phyloP scores from a whole-genome alignment of 2,329 filamentous ascomycete genomes.

The Phyllosticta citribraziliensis region DNA sequence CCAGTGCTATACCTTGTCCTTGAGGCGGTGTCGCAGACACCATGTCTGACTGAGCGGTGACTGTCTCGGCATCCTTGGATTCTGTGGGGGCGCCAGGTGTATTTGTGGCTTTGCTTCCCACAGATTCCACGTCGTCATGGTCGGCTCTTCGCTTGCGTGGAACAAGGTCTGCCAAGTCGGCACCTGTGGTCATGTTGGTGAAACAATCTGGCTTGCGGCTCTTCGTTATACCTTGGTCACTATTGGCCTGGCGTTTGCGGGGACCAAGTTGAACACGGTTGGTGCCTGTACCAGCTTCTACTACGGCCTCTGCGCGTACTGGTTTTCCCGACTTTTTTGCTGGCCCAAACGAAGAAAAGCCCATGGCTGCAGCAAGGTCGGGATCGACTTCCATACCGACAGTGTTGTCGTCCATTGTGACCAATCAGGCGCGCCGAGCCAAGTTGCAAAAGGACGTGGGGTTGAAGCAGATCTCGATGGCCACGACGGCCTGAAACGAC shows the following conservation, averaged over 20 bases:
- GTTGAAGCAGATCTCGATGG: neutral
- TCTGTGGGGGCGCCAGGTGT: neutral
- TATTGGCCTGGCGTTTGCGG: neutral
- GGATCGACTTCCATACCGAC: constrained; percentile 34
- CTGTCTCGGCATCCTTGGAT: neutral
- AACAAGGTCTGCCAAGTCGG: neutral
- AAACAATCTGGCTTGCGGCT: neutral
- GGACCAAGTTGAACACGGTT: neutral
- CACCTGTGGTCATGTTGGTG: neutral
- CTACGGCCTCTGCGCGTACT: constrained; percentile 49
- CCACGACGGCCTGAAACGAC: neutral
- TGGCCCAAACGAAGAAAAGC: constrained; percentile 61
- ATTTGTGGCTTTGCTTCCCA: neutral
- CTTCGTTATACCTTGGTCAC: neutral
- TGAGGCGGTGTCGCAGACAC: neutral
- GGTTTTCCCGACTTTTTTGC: constrained; percentile 53
- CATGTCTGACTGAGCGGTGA: neutral
- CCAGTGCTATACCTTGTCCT: neutral
- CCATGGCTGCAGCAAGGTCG: constrained; percentile 59
- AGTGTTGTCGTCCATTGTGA: constrained; percentile 13
- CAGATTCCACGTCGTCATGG: neutral
- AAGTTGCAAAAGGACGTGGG: neutral
- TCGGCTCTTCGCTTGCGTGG: neutral
- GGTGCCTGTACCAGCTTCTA: constrained; percentile 15
- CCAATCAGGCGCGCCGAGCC: neutral